A percentile compares a stretch with the other conserved stretches of the same genome.
Evolutionary conservation across 768 basidiomycete genomes (phyloP).

Genomic region (Hygrocybe punicea): DNA sequence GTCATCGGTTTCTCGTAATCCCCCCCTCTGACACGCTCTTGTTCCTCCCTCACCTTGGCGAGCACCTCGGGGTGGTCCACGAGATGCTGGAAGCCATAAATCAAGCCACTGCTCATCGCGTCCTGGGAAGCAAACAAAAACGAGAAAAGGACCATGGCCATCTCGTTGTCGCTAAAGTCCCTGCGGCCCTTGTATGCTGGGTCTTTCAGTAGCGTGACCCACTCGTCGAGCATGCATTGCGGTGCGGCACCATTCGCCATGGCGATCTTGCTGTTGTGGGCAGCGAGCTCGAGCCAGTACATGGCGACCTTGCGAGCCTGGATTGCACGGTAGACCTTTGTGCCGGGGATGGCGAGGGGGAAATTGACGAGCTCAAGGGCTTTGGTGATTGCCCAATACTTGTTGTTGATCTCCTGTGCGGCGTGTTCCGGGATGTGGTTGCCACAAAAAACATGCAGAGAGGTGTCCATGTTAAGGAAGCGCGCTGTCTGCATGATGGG

Average conservation of each 20-base stretch:
- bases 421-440: constrained; percentile 80
- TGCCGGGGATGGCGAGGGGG: constrained; percentile 90
- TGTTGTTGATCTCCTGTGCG: constrained; percentile 77
- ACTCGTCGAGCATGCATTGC: constrained; percentile 88
- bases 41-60: constrained; percentile 87
- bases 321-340: constrained; percentile 92
- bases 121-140: constrained; percentile 97
- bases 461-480: constrained; percentile 95
- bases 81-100: constrained; percentile 94
- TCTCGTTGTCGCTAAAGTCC: constrained; percentile 91
- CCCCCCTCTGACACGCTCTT: constrained; percentile 75
- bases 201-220: constrained; percentile 72
- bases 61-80: constrained; percentile 88
- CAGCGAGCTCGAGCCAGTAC: constrained; percentile 75
- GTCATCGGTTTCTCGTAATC: constrained; percentile 75
- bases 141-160: constrained; percentile 94
- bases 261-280: constrained; percentile 70
- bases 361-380: constrained; percentile 99
- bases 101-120: constrained; percentile 95
- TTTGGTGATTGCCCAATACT: constrained; percentile 94
- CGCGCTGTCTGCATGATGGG: constrained; percentile 90
- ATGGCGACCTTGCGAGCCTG: constrained; percentile 86
- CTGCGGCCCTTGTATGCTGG: constrained; percentile 69
- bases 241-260: constrained; percentile 80
- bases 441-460: constrained; percentile 93